phyloP scores from a whole-genome alignment of 2,329 filamentous ascomycete genomes.

The Colletotrichum cereale region DNA sequence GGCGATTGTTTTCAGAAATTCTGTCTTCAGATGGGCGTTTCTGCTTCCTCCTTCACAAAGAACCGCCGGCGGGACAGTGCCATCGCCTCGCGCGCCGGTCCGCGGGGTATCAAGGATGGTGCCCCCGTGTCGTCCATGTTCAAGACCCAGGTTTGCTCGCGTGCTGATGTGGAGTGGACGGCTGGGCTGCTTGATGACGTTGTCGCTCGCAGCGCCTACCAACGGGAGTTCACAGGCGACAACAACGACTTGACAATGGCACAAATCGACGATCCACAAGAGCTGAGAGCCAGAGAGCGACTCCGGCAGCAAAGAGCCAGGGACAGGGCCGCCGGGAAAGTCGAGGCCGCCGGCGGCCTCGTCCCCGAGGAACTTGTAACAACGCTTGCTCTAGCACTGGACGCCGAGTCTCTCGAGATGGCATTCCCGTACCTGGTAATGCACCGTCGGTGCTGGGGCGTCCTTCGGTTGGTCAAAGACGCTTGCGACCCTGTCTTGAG shows the following conservation, averaged over 20 bases:
- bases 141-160: not conserved
- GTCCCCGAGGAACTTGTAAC: not conserved
- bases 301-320: not conserved
- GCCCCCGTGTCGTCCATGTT: slow-evolving; percentile 1
- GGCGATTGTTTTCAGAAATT: not conserved
- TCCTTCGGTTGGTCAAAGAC: not conserved
- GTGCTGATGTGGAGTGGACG: not conserved
- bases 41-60: not conserved
- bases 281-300: not conserved
- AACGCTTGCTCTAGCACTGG: not conserved
- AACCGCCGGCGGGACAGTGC: not conserved
- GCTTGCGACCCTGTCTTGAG: not conserved
- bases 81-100: not conserved
- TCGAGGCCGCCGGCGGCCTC: not conserved
- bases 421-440: not conserved
- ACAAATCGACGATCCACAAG: not conserved
- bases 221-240: not conserved
- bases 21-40: not conserved
- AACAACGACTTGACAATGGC: not conserved
- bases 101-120: not conserved
- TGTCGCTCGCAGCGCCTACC: not conserved
- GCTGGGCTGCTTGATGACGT: not conserved
- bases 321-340: not conserved
- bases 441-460: not conserved
- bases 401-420: not conserved